Evolutionary conservation across 2,329 filamentous ascomycete species (phyloP).

Genomic region (Cordyceps farinosa): DNA sequence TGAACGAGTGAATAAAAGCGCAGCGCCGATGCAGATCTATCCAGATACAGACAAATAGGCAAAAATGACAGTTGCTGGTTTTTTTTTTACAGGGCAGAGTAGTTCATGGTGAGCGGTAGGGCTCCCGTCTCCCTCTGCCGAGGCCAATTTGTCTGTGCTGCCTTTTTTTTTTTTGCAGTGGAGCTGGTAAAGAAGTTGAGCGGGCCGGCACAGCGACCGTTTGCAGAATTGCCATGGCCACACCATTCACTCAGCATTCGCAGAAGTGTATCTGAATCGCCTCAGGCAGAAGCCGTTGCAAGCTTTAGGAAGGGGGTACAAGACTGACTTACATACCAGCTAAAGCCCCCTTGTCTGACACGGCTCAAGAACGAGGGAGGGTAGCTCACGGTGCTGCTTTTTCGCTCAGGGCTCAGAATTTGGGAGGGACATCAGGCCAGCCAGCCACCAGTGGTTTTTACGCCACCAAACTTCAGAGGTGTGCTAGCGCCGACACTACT

Average conservation of each 20-base stretch:
- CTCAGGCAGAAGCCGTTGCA: no score
- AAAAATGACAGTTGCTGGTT: neutral
- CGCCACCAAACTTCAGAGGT: neutral
- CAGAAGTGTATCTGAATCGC: no score
- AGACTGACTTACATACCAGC: no score
- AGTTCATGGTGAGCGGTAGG: neutral
- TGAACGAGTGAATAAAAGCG: neutral
- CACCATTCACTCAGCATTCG: neutral
- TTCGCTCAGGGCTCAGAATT: no score
- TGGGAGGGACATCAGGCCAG: neutral
- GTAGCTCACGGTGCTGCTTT: neutral
- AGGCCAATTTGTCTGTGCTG: no score
- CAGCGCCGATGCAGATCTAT: neutral
- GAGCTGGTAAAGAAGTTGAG: slow-evolving; percentile 18
- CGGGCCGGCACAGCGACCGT: neutral
- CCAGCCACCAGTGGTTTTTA: neutral
- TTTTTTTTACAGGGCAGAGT: neutral
- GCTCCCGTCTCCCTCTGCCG: no score
- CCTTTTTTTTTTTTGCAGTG: neutral
- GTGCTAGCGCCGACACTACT: no score
- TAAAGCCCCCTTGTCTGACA: no score
- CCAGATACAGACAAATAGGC: neutral
- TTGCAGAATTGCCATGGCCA: neutral
- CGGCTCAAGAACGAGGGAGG: no score
- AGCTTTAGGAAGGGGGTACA: neutral